These are phyloP conservation scores for Helenozyma baotianmanensis DNA, from an alignment of 805 yeast genomes.

Conservation along the genomic window DNA sequence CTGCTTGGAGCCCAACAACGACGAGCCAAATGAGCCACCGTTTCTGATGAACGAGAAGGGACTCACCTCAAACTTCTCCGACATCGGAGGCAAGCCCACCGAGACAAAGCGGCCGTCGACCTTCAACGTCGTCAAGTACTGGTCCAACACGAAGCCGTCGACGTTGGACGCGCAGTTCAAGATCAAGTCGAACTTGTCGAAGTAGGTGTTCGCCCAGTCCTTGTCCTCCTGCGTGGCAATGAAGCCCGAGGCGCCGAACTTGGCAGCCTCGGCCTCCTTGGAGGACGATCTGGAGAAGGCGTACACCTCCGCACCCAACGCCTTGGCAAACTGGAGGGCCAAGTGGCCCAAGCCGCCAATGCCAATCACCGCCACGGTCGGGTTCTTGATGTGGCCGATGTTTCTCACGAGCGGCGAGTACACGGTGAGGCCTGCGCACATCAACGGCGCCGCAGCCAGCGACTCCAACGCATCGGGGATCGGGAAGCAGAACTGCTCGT, in stretches of 20 bases:
- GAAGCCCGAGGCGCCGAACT: constrained; percentile 51
- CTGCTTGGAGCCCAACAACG: constrained; percentile 55
- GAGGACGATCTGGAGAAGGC: constrained; percentile 49
- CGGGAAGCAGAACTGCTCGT: constrained; percentile 59
- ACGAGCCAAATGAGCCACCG: constrained; percentile 53
- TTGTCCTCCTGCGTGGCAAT: constrained; percentile 50
- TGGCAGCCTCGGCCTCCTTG: constrained; percentile 45
- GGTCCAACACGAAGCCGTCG: constrained; percentile 44
- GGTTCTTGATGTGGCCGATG: constrained; percentile 11
- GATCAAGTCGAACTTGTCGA: constrained; percentile 44
- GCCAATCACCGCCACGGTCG: constrained; percentile 55
- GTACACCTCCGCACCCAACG: constrained; percentile 56
- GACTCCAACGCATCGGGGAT: constrained; percentile 52
- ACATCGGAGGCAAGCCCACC: constrained; percentile 59
- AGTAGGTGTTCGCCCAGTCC: constrained; percentile 36
- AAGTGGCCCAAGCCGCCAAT: constrained; percentile 57
- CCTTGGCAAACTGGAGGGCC: constrained; percentile 53
- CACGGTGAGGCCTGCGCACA: constrained; percentile 76
- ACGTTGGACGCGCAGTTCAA: constrained; percentile 51
- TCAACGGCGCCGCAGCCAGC: constrained; percentile 61
- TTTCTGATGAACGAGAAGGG: constrained; percentile 49
- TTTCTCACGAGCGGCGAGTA: constrained; percentile 62
- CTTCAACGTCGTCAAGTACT: constrained; percentile 47
- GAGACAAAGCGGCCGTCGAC: constrained; percentile 57
- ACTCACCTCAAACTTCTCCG: constrained; percentile 39